Evolutionary conservation across 108 stramenopile genomes (phyloP).

Genomic region (Skeletonema menzelii): DNA sequence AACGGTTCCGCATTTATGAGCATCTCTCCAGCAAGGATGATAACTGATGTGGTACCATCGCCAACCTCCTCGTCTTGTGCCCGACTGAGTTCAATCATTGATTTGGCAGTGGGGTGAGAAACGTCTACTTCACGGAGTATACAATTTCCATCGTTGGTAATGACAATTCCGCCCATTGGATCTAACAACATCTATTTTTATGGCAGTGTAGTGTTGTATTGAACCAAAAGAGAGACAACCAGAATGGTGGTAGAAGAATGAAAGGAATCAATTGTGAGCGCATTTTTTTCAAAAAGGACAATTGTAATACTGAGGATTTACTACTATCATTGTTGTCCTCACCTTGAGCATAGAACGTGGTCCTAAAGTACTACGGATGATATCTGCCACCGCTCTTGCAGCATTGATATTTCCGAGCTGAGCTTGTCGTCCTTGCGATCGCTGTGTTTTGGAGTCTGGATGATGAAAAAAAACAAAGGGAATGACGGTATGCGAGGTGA

Average conservation of each 20-base stretch:
- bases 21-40: conserved; percentile 98
- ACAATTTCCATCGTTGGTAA: conserved; percentile 99
- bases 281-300: too few species aligned
- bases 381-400: conserved; percentile 94
- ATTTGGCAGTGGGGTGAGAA: conserved; percentile 99
- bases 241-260: not conserved
- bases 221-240: conserved; percentile 15
- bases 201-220: not conserved
- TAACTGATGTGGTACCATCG: conserved; percentile 99
- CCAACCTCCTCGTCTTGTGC: conserved; percentile 99
- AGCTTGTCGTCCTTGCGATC: conserved; percentile 95
- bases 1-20: conserved; percentile 98
- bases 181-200: conserved; percentile 89
- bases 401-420: conserved; percentile 97
- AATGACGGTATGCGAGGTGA: conserved; percentile 9
- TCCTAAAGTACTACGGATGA: conserved; percentile 98
- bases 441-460: conserved; percentile 86
- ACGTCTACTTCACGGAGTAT: conserved; percentile 99
- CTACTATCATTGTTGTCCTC: not conserved
- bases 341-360: conserved; percentile 98
- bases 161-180: conserved; percentile 99
- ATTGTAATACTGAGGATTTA: too few species aligned
- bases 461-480: conserved; percentile 22
- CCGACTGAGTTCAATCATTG: conserved; percentile 98
- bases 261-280: not conserved